Evolutionary conservation across 768 basidiomycete species (phyloP).

Genomic region (Amanita jacksonii): DNA sequence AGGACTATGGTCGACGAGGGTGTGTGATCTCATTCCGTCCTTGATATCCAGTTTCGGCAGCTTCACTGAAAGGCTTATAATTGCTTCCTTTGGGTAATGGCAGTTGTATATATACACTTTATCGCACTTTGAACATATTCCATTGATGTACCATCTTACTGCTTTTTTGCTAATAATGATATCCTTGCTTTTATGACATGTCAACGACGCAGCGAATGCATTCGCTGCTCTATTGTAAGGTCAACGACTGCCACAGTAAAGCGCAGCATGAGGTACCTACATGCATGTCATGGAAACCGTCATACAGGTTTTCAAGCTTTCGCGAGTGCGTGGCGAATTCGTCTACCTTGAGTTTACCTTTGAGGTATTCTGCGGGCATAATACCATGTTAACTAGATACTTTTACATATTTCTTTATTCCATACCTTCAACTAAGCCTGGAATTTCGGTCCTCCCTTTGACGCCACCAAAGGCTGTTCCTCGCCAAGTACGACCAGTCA

Average conservation of each 20-base stretch:
- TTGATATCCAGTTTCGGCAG: too few relatives aligned
- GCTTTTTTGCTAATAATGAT: constrained; percentile 2
- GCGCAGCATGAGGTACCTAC: constrained; percentile 38
- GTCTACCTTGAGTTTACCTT: constrained; percentile 80
- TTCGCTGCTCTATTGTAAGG: constrained; percentile 34
- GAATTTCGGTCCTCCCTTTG: constrained; percentile 93
- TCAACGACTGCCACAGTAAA: background rate
- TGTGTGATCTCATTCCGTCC: constrained; percentile 20
- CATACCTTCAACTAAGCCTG: constrained; percentile 83
- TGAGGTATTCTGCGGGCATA: constrained; percentile 61
- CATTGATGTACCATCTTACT: background rate
- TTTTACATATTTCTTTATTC: background rate
- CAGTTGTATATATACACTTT: too few relatives aligned
- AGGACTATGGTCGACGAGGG: constrained; percentile 43
- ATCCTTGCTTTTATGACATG: constrained; percentile 45
- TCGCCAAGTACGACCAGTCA: constrained; percentile 91
- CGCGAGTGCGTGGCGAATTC: constrained; percentile 92
- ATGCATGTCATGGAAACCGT: constrained; percentile 95
- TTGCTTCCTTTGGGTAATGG: too few relatives aligned
- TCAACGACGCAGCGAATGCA: constrained; percentile 96
- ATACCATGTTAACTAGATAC: constrained; percentile 1
- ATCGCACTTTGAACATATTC: too few relatives aligned
- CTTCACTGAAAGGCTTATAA: too few relatives aligned
- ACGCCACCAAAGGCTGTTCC: constrained; percentile 96
- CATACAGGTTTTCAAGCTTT: constrained; percentile 65